Base-by-base conservation (phyloP, 768 basidiomycete species). In the Russula sp. region DNA sequence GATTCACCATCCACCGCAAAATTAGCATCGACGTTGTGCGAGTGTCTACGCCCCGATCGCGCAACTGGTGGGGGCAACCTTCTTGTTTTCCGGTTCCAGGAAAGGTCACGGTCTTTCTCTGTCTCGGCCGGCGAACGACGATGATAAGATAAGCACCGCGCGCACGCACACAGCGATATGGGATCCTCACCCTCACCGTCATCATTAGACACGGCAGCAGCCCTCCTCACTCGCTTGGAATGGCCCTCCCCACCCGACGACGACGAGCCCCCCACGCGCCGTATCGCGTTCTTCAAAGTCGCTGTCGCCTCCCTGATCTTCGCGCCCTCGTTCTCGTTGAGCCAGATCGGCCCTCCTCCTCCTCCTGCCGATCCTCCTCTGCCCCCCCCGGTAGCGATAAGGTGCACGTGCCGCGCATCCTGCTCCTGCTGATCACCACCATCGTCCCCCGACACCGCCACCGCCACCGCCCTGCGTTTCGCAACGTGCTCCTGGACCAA, bases 11-110 rank as follows among this genome's bases (percentile, higher is more conserved):
- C 22, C 27, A 27, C 22, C 16, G 34, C 35, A 18, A 44, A 37
- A n/a, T 39, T 14, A 7, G 45, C 27, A 22, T 20, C n/a, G n/a
- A 53, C 10, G 8, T 18, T 37, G 27, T 53, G 27, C 22, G 52
- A 20, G 16, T 27, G 37, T 47, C 47, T 32, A 49, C 14, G 27
- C 10, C 44, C 40, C 3, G 22, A 47, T 39, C 31, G 57, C 35
- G 11, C 14, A 20, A 8, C 51, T 4, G 7, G 57, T 1, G n/a
- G 32, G 0, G 20, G 11, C 44, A 22, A 7, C 5, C 27, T 14
- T 9, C 45, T 3, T 22, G 16, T 48, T 35, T 63, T 63, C 35
- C 45, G 31, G 35, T 2, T 54, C 62, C 62, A 54, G 13, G 45
- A 22, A 39, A 59, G 57, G 11, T 4, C 7, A 18, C 6, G 1